These are phyloP conservation scores for Yarrowia keelungensis DNA, from an alignment of 805 yeast species.

Conservation along the genomic window DNA sequence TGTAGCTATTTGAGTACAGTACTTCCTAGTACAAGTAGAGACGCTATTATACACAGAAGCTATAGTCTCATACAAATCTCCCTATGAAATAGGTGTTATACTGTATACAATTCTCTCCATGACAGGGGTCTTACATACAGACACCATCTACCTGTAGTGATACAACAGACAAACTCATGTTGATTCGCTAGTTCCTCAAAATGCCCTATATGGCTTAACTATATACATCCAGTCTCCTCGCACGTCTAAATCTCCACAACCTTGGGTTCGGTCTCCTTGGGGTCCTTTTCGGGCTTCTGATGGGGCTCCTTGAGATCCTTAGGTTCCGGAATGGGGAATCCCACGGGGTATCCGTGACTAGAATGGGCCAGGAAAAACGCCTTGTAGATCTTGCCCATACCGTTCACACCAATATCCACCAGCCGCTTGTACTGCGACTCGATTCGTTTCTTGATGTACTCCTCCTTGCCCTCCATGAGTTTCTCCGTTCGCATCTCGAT, in stretches of 20 bases:
- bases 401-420: slow-evolving; percentile 63
- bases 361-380: slow-evolving; percentile 49
- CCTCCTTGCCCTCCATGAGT: slow-evolving; percentile 55
- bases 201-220: not conserved
- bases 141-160: no score
- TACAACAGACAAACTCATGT: no score
- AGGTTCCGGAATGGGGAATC: slow-evolving; percentile 20
- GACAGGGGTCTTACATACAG: no score
- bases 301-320: slow-evolving; percentile 25
- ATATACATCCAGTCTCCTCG: not conserved
- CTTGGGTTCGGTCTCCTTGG: slow-evolving; percentile 17
- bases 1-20: no score
- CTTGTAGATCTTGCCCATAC: slow-evolving; percentile 82
- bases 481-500: slow-evolving; percentile 66
- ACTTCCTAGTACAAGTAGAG: no score
- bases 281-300: slow-evolving; percentile 19
- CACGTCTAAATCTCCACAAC: not conserved
- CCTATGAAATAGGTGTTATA: no score
- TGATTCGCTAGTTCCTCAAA: no score
- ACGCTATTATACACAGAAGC: no score
- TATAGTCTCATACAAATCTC: no score
- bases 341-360: slow-evolving; percentile 29
- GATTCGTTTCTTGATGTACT: slow-evolving; percentile 60
- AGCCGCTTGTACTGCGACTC: slow-evolving; percentile 66
- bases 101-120: no score